Evolutionary conservation across 2,329 filamentous ascomycete genomes (phyloP).

Genomic region (Pseudogymnoascus sp.): DNA sequence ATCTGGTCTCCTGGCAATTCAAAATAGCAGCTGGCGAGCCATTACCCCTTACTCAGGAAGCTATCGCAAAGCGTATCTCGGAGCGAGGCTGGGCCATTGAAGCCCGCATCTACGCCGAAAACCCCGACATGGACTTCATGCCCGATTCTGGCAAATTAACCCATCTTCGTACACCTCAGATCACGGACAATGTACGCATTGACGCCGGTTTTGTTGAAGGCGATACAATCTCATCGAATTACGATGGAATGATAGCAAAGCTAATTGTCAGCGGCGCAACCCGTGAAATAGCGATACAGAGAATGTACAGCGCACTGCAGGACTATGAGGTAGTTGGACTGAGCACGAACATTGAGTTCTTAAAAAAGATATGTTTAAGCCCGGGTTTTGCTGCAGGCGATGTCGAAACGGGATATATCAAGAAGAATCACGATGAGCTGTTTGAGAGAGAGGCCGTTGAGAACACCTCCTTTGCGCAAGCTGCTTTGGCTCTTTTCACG

Average conservation of each 20-base stretch:
- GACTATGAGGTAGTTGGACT: slow-evolving; percentile 89
- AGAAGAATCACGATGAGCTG: slow-evolving; percentile 74
- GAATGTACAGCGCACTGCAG: slow-evolving; percentile 70
- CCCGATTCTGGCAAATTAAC: slow-evolving; percentile 86
- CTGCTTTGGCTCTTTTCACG: slow-evolving; percentile 66
- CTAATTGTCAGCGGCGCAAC: slow-evolving; percentile 81
- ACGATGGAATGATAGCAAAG: slow-evolving; percentile 98
- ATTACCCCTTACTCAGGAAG: slow-evolving; percentile 56
- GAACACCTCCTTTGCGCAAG: slow-evolving; percentile 76
- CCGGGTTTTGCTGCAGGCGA: slow-evolving; percentile 76
- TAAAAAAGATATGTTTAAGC: slow-evolving; percentile 79
- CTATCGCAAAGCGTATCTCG: slow-evolving; percentile 63
- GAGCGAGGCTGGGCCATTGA: slow-evolving; percentile 82
- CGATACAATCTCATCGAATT: slow-evolving; percentile 86
- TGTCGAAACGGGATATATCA: slow-evolving; percentile 94
- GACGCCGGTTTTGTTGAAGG: slow-evolving; percentile 90
- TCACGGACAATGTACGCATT: slow-evolving; percentile 69
- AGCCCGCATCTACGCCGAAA: slow-evolving; percentile 93
- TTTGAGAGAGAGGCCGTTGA: slow-evolving; percentile 57
- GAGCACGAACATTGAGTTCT: slow-evolving; percentile 92
- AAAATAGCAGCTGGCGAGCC: slow-evolving; percentile 67
- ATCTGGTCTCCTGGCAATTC: slow-evolving; percentile 93
- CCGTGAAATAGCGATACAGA: slow-evolving; percentile 73
- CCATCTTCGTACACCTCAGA: slow-evolving; percentile 67
- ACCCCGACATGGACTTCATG: slow-evolving; percentile 83